Base-by-base conservation (phyloP, 768 basidiomycete genomes). In the Agaricus subrufescens region DNA sequence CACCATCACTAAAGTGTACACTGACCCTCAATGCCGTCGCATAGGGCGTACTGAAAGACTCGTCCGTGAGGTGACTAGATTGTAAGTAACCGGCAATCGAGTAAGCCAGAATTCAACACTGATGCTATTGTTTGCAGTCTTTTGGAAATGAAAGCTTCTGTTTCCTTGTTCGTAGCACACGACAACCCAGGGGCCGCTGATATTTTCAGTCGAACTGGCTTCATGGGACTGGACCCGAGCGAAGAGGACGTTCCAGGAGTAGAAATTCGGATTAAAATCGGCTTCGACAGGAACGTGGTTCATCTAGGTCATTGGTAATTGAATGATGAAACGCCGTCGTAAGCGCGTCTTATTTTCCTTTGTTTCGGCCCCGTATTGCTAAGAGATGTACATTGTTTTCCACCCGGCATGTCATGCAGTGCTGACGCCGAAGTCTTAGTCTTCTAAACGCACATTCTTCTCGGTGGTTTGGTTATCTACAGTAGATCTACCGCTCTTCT, bases 1-100 rank as follows among this genome's bases (percentile, higher is more conserved):
- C 2, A 80, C 85, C 0, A 82, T 91, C 45, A 85, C 85, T 39
- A 91, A 91, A 65, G 88, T 91, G 0, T 86, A 73, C 63, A 91
- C 89, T 0, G 71, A 75, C 46, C 72, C 79, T 0, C 38, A 61
- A 2, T 85, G 80, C 76, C 73, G 85, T 44, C 65, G 76, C 0
- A 69, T 65, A 0, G 79, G 84, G 3, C 86, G 78, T 60, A 89
- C 89, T 0, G 81, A 81, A 63, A 74, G 79, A 7, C 78, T 91
- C 15, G 78, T 86, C 1, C 75, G 82, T 4, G 69, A 72, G 14
- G 85, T 89, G 25, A 82, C 80, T 60, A 68, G 74, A 59, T 66
- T 80, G 80, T 86, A 64, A 61, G 81, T 75, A 12, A 38, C 46
- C 11, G 19, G 19, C 8, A 26, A 10, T 19, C 53, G 3, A 6